phyloP scores from a whole-genome alignment of 177 flowering plant genomes.

The Vitis hybrid region DNA sequence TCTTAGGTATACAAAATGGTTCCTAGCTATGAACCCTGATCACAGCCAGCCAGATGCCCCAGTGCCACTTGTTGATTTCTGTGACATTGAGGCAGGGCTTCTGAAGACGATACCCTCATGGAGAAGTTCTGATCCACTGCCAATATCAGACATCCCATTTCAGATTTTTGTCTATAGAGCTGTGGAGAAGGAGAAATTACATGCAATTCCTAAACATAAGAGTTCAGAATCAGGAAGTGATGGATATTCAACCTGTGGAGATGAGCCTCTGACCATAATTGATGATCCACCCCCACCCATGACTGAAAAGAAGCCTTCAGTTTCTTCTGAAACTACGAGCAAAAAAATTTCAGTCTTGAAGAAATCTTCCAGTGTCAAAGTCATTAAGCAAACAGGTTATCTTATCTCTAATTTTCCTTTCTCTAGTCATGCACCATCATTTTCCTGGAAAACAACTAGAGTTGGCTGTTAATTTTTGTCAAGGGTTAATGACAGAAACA shows the following conservation, averaged over 20 bases:
- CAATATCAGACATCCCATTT: constrained; percentile 39
- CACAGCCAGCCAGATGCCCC: constrained; percentile 29
- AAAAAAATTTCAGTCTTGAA: constrained; percentile 27
- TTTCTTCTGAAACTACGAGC: constrained; percentile 22
- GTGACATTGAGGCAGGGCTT: constrained; percentile 34
- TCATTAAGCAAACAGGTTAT: constrained; percentile 35
- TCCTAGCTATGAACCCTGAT: constrained; percentile 38
- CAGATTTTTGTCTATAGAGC: constrained; percentile 42
- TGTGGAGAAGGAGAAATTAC: constrained; percentile 28
- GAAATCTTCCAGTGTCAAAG: constrained; percentile 29
- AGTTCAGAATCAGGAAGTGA: constrained; percentile 49
- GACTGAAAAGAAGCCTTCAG: constrained; percentile 26
- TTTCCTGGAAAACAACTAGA: too few species aligned
- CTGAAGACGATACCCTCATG: constrained; percentile 23
- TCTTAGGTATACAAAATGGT: constrained; percentile 37
- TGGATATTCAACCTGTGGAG: constrained; percentile 34
- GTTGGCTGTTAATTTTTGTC: too few species aligned
- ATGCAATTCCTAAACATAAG: constrained; percentile 14
- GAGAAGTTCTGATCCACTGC: constrained; percentile 7
- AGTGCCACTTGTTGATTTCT: constrained; percentile 30
- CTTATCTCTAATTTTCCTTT: background rate
- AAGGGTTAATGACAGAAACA: too few species aligned
- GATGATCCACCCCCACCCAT: constrained; percentile 32
- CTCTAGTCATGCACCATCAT: too few species aligned
- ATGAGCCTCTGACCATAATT: constrained; percentile 16